Percentiles rank a stretch among this genome's conserved stretches.
phyloP scores from a whole-genome alignment of 73 alveolate species.

The Symbiodinium natans region DNA sequence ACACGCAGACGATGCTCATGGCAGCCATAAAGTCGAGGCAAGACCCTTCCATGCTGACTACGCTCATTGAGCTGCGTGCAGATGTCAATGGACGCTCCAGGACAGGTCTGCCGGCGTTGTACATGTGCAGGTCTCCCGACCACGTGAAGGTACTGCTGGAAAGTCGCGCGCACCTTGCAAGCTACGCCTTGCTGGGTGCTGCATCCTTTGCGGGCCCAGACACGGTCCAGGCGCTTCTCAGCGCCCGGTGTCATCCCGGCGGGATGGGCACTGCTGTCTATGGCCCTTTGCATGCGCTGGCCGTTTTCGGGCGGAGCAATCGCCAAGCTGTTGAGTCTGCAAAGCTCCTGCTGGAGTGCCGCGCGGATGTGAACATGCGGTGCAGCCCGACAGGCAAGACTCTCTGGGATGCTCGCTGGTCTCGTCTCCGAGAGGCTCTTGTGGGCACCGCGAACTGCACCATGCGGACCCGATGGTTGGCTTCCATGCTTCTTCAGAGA shows the following conservation, averaged over 20 bases:
- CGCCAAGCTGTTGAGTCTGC: not conserved
- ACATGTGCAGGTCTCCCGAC: not conserved
- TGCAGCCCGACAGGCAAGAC: not conserved
- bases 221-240: not conserved
- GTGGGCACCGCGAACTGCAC: not conserved
- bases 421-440: not conserved
- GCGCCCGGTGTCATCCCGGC: not conserved
- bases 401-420: no score
- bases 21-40: conserved; percentile 5
- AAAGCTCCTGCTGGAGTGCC: not conserved
- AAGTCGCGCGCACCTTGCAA: not conserved
- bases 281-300: not conserved
- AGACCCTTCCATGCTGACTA: not conserved
- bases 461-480: not conserved
- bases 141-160: not conserved
- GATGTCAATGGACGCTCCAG: not conserved
- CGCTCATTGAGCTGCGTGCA: conserved; percentile 19
- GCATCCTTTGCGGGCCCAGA: not conserved
- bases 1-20: conserved; percentile 35
- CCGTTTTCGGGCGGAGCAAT: not conserved
- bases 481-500: not conserved
- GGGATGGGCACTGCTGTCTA: not conserved
- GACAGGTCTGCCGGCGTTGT: not conserved
- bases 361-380: not conserved
- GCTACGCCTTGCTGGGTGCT: not conserved